Percentiles rank a stretch among this genome's conserved stretches.
phyloP scores from a whole-genome alignment of 2,329 filamentous ascomycete species.

The Phyllosticta citrichinensis region DNA sequence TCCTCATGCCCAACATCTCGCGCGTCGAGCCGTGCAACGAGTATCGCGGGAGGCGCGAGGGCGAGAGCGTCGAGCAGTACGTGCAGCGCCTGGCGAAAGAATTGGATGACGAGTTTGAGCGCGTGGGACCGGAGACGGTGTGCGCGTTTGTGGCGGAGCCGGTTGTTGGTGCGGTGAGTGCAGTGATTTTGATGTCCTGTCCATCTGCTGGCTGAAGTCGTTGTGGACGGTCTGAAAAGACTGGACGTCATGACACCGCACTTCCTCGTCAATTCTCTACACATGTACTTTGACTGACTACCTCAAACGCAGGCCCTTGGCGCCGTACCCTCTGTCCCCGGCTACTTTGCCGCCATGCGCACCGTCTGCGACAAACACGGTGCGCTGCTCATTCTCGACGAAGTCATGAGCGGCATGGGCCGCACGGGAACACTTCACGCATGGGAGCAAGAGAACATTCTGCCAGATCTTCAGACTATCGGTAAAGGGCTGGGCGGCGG shows the following conservation, averaged over 20 bases:
- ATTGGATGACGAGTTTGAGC: slow-evolving; percentile 56
- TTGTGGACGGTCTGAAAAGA: background rate
- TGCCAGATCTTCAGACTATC: slow-evolving; percentile 56
- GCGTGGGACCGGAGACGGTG: slow-evolving; percentile 54
- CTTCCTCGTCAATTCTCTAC: background rate
- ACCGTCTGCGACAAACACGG: slow-evolving; percentile 61
- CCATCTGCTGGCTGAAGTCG: background rate
- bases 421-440: slow-evolving; percentile 50
- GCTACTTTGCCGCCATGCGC: slow-evolving; percentile 61
- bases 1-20: slow-evolving; percentile 47
- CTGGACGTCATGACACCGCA: no score
- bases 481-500: slow-evolving; percentile 59
- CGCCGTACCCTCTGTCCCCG: slow-evolving; percentile 54
- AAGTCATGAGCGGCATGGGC: slow-evolving; percentile 63
- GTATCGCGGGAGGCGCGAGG: slow-evolving; percentile 46
- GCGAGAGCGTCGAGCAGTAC: slow-evolving; percentile 50
- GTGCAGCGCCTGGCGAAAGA: slow-evolving; percentile 51
- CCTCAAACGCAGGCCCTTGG: slow-evolving; percentile 47
- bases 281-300: no score
- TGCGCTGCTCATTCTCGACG: slow-evolving; percentile 67
- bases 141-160: slow-evolving; percentile 66
- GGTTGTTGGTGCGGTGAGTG: slow-evolving; percentile 56
- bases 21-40: slow-evolving; percentile 57
- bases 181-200: no score
- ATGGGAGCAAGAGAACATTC: slow-evolving; percentile 49